Evolutionary conservation across 306 rosid genomes (phyloP).

Genomic region (Cajanus cajan): DNA sequence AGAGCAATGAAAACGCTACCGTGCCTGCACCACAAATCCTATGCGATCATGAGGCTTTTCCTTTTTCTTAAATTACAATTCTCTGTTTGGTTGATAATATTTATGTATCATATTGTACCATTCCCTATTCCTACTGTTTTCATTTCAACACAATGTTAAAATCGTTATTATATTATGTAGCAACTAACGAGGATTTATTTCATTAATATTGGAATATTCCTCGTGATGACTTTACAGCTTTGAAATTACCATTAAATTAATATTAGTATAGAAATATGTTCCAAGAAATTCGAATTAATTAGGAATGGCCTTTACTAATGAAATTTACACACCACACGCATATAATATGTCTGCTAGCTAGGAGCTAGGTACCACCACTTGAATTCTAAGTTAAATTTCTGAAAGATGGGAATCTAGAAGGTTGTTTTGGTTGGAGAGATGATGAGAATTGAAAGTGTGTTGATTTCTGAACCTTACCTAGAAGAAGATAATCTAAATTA

Average conservation of each 20-base stretch:
- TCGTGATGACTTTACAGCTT: not conserved
- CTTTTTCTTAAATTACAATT: not conserved
- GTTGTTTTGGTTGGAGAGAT: conserved; percentile 32
- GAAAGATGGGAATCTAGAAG: conserved; percentile 29
- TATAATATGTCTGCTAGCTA: not conserved
- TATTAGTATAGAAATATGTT: not conserved
- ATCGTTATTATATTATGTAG: not conserved
- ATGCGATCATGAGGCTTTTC: not conserved
- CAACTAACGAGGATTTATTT: not conserved
- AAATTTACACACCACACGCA: not conserved
- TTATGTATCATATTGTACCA: not conserved
- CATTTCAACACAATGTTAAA: not conserved
- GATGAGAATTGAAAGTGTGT: not conserved
- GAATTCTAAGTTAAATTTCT: not conserved
- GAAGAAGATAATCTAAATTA: conserved; percentile 44
- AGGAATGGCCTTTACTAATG: not conserved
- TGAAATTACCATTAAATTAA: not conserved
- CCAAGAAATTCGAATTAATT: not conserved
- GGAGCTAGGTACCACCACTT: conserved; percentile 10
- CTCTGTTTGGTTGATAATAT: not conserved
- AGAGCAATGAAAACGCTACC: not conserved
- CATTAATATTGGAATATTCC: not conserved
- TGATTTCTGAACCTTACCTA: conserved; percentile 5
- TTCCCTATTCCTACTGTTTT: not conserved
- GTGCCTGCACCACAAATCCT: not conserved